phyloP scores from a whole-genome alignment of 257 asterid species.

The Fraxinus excelsior region DNA sequence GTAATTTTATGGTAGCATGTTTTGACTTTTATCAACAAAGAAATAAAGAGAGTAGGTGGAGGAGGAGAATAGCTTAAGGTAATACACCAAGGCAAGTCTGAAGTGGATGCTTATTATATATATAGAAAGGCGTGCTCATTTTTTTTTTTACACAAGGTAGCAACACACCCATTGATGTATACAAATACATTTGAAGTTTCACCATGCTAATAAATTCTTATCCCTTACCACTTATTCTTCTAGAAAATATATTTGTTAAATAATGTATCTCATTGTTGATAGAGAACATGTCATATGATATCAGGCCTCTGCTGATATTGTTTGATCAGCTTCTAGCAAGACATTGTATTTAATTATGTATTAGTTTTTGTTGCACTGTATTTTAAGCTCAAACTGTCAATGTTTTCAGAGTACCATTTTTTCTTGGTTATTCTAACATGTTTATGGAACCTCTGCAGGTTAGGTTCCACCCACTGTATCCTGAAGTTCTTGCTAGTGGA shows the following conservation, averaged over 20 bases:
- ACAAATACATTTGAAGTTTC: not conserved
- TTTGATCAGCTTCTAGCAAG: not conserved
- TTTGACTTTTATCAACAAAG: slow-evolving; percentile 8
- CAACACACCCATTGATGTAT: not conserved
- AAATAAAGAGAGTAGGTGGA: not conserved
- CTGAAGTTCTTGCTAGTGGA: slow-evolving; percentile 93
- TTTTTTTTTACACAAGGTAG: not conserved
- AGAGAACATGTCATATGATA: not conserved
- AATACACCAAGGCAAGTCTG: not conserved
- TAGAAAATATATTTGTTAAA: not conserved
- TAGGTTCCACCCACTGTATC: slow-evolving; percentile 87
- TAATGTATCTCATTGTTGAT: not conserved
- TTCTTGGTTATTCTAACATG: slow-evolving; percentile 29
- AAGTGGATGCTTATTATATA: not conserved
- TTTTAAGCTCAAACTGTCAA: not conserved
- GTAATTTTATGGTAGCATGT: not conserved
- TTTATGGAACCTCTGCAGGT: slow-evolving; percentile 55
- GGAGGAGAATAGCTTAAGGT: not conserved
- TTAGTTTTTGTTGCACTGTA: not conserved
- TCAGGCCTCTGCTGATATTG: not conserved
- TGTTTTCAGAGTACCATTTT: not conserved
- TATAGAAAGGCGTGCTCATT: not conserved
- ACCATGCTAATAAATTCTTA: no score
- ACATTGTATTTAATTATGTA: not conserved
- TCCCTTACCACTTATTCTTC: not conserved